These are phyloP conservation scores for Antrodiella citrinella DNA, from an alignment of 768 basidiomycete genomes.

Conservation along the genomic window DNA sequence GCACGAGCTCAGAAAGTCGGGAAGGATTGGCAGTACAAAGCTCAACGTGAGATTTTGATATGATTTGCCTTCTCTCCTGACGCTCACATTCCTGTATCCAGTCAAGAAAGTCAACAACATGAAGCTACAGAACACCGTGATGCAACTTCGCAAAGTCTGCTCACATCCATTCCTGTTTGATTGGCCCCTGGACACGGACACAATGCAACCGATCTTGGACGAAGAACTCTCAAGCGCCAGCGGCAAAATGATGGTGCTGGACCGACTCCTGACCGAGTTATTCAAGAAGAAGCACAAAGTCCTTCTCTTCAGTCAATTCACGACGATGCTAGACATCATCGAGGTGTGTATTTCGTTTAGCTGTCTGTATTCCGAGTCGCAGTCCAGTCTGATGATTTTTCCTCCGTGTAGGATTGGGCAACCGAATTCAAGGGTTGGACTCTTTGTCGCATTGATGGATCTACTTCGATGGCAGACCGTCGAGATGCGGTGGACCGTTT, in stretches of 20 bases:
- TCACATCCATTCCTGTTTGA: conserved; percentile 90
- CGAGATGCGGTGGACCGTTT: conserved; percentile 79
- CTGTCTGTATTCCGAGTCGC: no score
- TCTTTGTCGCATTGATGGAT: conserved; percentile 90
- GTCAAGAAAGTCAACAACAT: conserved; percentile 86
- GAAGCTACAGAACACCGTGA: conserved; percentile 85
- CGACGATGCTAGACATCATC: conserved; percentile 92
- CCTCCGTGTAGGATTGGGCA: conserved; percentile 86
- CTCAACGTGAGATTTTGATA: conserved; percentile 44
- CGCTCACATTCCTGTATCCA: conserved; percentile 20
- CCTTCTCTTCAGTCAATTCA: conserved; percentile 88
- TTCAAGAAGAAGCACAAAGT: conserved; percentile 80
- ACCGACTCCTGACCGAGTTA: conserved; percentile 76
- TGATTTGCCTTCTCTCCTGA: neutral
- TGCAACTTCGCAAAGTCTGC: conserved; percentile 96
- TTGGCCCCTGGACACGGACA: conserved; percentile 63
- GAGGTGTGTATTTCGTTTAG: no score
- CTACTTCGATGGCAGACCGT: conserved; percentile 72
- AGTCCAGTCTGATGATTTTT: neutral
- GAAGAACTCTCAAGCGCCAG: conserved; percentile 78
- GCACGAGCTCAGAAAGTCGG: conserved; percentile 47
- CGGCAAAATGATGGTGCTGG: conserved; percentile 97
- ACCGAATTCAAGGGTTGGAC: conserved; percentile 72
- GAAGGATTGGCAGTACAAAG: conserved; percentile 46
- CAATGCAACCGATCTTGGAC: conserved; percentile 56